Evolutionary conservation across 495 filamentous ascomycete genomes (phyloP).

Genomic region (Mytilinidion resinicola): DNA sequence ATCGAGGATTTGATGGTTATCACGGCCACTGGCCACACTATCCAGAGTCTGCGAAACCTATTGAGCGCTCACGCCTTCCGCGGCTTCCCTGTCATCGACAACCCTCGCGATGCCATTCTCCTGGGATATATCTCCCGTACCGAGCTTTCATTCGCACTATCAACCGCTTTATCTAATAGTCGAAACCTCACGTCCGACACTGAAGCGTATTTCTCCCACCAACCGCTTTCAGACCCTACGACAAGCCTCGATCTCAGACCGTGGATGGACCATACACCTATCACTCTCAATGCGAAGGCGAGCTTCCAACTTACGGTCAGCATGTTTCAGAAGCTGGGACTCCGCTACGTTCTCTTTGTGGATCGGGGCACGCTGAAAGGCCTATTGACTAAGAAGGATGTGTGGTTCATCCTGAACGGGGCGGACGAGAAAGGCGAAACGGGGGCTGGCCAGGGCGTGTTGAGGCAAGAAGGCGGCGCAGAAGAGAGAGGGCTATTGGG

Average conservation of each 20-base stretch:
- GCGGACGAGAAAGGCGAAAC: constrained; percentile 48
- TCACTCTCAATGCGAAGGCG: constrained; percentile 71
- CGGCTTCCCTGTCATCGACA: constrained; percentile 85
- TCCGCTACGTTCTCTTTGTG: constrained; percentile 84
- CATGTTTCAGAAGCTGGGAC: constrained; percentile 89
- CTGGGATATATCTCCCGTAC: constrained; percentile 92
- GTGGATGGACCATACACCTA: constrained; percentile 98
- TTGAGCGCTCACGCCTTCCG: constrained; percentile 70
- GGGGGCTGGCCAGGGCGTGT: background rate
- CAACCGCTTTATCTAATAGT: constrained; percentile 45
- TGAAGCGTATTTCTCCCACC: constrained; percentile 76
- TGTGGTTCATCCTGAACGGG: constrained; percentile 88
- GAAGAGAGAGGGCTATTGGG: background rate
- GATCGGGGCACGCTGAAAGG: constrained; percentile 77
- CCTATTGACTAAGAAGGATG: constrained; percentile 92
- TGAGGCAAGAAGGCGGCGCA: background rate
- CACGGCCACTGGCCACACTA: constrained; percentile 79
- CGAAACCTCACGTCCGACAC: constrained; percentile 60
- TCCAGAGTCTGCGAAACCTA: constrained; percentile 62
- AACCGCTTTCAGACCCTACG: constrained; percentile 71
- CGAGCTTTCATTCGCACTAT: constrained; percentile 77
- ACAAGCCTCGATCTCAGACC: constrained; percentile 79
- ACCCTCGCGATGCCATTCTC: constrained; percentile 65
- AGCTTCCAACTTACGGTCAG: constrained; percentile 73
- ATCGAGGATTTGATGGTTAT: constrained; percentile 86